Conservation (phyloP, 352 stramenopile species). For the Phytophthora hibernalis region DNA sequence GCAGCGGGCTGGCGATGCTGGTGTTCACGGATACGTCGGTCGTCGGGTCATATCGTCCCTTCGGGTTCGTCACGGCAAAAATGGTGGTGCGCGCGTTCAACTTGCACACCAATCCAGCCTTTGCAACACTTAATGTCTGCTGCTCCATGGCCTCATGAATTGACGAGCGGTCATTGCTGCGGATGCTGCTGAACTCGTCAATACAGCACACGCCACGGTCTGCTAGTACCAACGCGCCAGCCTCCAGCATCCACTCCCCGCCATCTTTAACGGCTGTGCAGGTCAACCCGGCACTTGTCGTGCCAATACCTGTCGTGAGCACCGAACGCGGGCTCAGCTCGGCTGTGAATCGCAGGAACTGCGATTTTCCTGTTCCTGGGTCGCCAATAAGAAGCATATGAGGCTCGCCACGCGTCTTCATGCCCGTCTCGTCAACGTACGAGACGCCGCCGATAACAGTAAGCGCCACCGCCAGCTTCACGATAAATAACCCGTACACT, state of each 20-base stretch:
- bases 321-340: constrained; percentile 95
- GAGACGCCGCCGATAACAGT: constrained; percentile 93
- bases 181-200: constrained; percentile 98
- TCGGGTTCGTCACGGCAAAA: constrained; percentile 96
- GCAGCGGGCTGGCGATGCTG: constrained; percentile 93
- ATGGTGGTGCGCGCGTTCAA: constrained; percentile 96
- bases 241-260: constrained; percentile 97
- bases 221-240: constrained; percentile 93
- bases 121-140: constrained; percentile 97
- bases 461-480: constrained; percentile 94
- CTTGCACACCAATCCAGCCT: constrained; percentile 97
- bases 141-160: constrained; percentile 99
- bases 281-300: constrained; percentile 96
- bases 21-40: constrained; percentile 94
- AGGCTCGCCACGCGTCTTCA: constrained; percentile 84
- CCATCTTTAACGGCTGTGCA: constrained; percentile 97
- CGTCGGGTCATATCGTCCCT: constrained; percentile 87
- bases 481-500: constrained; percentile 93
- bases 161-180: constrained; percentile 91
- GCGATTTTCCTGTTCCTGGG: constrained; percentile 91
- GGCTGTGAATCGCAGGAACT: constrained; percentile 97
- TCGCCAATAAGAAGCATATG: constrained; percentile 90
- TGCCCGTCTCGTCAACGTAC: constrained; percentile 68
- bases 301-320: constrained; percentile 97
- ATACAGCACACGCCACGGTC: constrained; percentile 96